phyloP scores from a whole-genome alignment of 208 protist genomes.

The Plasmodiophora brassicae region DNA sequence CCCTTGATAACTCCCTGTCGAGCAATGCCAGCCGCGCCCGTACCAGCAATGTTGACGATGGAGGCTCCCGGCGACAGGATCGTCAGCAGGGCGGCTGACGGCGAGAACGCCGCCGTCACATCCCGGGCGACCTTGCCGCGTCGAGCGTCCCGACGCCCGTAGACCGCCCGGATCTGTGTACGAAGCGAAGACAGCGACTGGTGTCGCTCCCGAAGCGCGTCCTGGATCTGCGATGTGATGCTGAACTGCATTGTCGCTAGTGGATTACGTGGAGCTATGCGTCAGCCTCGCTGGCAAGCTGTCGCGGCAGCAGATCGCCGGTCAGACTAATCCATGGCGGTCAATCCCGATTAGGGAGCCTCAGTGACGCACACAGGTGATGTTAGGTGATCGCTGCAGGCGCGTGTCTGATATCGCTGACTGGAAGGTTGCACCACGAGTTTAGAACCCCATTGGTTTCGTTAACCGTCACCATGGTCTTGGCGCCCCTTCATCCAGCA shows the following conservation, averaged over 20 bases:
- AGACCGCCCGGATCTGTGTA: background rate
- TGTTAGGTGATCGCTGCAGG: too few relatives aligned
- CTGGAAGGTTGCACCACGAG: too few relatives aligned
- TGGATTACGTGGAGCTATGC: background rate
- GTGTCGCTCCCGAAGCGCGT: background rate
- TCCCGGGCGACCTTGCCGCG: background rate
- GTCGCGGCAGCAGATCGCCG: background rate
- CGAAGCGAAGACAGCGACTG: background rate
- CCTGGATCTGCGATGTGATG: background rate
- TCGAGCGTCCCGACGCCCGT: background rate
- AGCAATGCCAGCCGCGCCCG: background rate
- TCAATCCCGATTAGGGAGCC: too few relatives aligned
- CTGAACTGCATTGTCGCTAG: background rate
- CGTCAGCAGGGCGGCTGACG: background rate
- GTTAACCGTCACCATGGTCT: too few relatives aligned
- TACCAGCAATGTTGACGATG: background rate
- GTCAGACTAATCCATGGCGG: too few relatives aligned
- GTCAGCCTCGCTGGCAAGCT: background rate
- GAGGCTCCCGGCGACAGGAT: background rate
- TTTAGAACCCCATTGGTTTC: too few relatives aligned
- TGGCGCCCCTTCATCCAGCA: too few relatives aligned
- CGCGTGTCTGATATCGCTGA: too few relatives aligned
- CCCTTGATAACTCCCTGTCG: background rate
- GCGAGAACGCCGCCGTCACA: background rate
- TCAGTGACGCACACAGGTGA: too few relatives aligned